Conservation (phyloP, 2,329 filamentous ascomycete species). For the Colletotrichum kahawae region DNA sequence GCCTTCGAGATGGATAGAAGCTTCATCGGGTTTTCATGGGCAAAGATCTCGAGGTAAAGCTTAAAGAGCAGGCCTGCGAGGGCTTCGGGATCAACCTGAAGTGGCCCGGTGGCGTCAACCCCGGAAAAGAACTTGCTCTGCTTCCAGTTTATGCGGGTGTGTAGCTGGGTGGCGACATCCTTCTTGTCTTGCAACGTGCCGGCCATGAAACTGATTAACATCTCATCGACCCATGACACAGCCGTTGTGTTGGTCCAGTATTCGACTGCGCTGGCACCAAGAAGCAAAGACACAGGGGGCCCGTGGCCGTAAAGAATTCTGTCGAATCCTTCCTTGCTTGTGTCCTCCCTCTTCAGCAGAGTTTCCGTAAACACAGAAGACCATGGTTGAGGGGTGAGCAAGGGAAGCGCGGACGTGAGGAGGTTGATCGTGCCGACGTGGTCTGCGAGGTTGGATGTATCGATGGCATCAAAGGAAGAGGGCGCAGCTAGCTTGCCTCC, state of each 20-base stretch:
- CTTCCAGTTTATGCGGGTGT: constrained; percentile 41
- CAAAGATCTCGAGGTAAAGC: constrained; percentile 52
- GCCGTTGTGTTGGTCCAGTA: constrained; percentile 55
- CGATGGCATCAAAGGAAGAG: constrained; percentile 57
- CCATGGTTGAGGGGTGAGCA: constrained; percentile 48
- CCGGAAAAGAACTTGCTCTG: constrained; percentile 35
- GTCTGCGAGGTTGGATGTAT: constrained; percentile 52
- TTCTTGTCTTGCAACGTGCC: neutral
- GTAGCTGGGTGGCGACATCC: constrained; percentile 23
- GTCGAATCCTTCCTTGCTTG: constrained; percentile 37
- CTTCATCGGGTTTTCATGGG: constrained; percentile 36
- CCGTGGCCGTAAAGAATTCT: constrained; percentile 51
- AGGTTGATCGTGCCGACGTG: constrained; percentile 43
- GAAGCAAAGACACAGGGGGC: constrained; percentile 49
- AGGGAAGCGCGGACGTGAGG: constrained; percentile 46
- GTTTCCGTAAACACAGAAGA: constrained; percentile 50
- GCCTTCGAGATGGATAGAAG: constrained; percentile 5
- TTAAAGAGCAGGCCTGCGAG: constrained; percentile 44
- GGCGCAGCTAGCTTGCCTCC: constrained; percentile 37
- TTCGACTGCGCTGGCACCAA: constrained; percentile 55
- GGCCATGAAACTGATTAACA: constrained; percentile 30
- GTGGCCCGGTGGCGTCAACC: constrained; percentile 22
- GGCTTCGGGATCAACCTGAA: constrained; percentile 39
- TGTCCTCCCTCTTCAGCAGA: constrained; percentile 24
- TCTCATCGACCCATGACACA: constrained; percentile 44